Evolutionary conservation across 176 grass and related monocot species (phyloP), one percentile per base, ranked within the genome.

Genomic region (Carex myosuroides): DNA sequence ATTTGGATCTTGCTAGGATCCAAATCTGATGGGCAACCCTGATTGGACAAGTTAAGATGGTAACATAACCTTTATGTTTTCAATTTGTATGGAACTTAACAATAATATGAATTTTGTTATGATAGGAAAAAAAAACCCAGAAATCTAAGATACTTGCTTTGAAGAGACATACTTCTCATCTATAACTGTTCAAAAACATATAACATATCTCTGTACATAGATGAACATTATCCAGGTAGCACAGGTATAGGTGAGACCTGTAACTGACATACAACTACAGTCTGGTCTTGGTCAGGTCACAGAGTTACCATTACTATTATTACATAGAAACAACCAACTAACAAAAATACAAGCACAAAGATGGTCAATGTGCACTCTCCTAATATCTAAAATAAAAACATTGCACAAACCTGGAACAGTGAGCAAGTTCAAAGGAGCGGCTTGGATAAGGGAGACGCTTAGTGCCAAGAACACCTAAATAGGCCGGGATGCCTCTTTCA

Each of bases 401-500:
- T 26, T 26, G 22, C 13, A 55, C 52, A 66, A 78, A 78, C 73
- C 95, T 91, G 17, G 95, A 98, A 91, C 95, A 98, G 88, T 98
- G 95, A 42, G 95, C 95, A 88, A 98, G 81, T 84, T 98, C 95
- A 86, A 98, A 98, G 8, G 95, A 98, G 88, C 92, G 88, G 86
- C 92, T 94, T 69, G 95, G 95, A 79, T 98, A 98, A 5, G 95
- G 95, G 81, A 98, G 95, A 18, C 95, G 90, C 85, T 93, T 98
- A 83, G 95, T 98, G 80, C 95, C 95, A 79, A 98, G 80, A 79
- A 98, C 95, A 78, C 95, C 95, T 90, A 98, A 91, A 89, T 93
- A 98, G 44, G 95, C 92, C 69, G 95, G 95, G 82, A 98, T 98
- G 46, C 95, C 95, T 86, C 95, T 94, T 92, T 98, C 95, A 83